Evolutionary conservation across 228 moss, liverwort and hornwort species (phyloP).

Genomic region (Sphagnum fallax): DNA sequence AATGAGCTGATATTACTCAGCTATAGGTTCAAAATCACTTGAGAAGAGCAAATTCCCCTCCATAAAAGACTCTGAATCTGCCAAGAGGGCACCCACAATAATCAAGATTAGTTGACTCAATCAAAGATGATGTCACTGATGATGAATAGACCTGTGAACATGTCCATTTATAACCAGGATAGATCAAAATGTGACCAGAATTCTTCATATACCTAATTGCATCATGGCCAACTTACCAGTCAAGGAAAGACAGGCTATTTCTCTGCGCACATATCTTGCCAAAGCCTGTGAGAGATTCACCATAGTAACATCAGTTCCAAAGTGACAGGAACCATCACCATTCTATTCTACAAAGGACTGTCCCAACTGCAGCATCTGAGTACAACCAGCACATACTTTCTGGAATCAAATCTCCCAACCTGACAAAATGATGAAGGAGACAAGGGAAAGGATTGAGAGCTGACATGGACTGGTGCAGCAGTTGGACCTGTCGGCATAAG

Average conservation of each 20-base stretch:
- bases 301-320: background rate
- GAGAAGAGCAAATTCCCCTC: conserved; percentile 66
- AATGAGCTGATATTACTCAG: background rate
- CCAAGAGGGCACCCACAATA: conserved; percentile 6
- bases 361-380: background rate
- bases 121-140: background rate
- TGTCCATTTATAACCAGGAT: background rate
- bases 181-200: background rate
- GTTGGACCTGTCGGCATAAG: conserved; percentile 69
- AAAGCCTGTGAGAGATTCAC: conserved; percentile 41
- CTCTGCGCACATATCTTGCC: conserved; percentile 70
- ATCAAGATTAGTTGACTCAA: background rate
- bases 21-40: conserved; percentile 39
- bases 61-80: conserved; percentile 70
- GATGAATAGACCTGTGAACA: background rate
- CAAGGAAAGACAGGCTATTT: conserved; percentile 74
- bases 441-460: background rate
- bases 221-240: conserved; percentile 42
- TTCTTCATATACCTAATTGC: background rate
- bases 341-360: background rate
- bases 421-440: background rate
- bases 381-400: background rate
- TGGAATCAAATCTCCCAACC: background rate
- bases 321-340: background rate
- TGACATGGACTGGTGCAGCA: conserved; percentile 68